Evolutionary conservation across 129 eudicot species (phyloP).

Genomic region (Pulicaria dysenterica): DNA sequence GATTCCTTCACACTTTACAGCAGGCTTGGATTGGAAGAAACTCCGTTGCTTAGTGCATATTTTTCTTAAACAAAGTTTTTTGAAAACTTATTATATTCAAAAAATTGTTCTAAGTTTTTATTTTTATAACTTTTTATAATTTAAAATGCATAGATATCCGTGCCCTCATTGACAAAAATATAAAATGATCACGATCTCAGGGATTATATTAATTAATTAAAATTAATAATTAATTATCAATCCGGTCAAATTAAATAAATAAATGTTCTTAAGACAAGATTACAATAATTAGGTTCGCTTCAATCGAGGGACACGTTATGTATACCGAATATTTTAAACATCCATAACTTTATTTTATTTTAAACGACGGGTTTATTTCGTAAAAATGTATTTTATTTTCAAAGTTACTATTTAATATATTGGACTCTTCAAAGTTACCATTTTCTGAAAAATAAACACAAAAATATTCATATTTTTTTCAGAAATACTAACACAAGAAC

Average conservation of each 20-base stretch:
- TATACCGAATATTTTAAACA: constrained; percentile 16
- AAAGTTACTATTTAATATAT: too few relatives aligned
- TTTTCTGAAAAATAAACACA: too few relatives aligned
- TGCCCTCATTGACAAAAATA: constrained; percentile 35
- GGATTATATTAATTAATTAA: constrained; percentile 10
- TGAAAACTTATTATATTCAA: background rate
- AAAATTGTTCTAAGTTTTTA: background rate
- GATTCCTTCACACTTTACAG: constrained; percentile 33
- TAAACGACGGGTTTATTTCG: too few relatives aligned
- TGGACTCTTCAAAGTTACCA: too few relatives aligned
- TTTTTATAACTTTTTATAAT: background rate
- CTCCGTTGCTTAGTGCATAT: constrained; percentile 36
- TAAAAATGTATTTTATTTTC: too few relatives aligned
- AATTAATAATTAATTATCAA: constrained; percentile 10
- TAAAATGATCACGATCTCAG: constrained; percentile 33
- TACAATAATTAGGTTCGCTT: constrained; percentile 35
- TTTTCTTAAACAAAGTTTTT: background rate
- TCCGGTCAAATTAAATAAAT: constrained; percentile 31
- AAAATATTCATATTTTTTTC: too few relatives aligned
- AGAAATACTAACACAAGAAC: too few relatives aligned
- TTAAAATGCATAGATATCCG: constrained; percentile 27
- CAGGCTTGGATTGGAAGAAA: constrained; percentile 34
- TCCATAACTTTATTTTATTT: background rate
- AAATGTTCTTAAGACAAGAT: constrained; percentile 12
- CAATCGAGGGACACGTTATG: constrained; percentile 41